Evolutionary conservation across 441 rosid species (phyloP), one percentile per base, ranked within the genome.

Genomic region (Bocquillonia castaneifolia): DNA sequence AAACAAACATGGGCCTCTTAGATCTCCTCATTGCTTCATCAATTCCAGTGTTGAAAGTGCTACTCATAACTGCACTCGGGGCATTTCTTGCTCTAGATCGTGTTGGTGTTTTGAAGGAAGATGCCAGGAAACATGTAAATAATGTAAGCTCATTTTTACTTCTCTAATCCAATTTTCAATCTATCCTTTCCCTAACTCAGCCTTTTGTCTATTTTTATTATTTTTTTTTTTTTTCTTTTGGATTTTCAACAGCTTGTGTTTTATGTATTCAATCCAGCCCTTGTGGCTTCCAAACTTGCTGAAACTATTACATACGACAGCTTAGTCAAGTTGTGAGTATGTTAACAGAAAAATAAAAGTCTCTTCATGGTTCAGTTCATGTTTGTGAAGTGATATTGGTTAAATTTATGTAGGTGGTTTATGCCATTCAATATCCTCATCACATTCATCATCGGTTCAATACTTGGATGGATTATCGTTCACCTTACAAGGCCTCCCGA

Each of bases 401-500:
- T 58, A 42, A 25, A 10, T 37, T 37, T 7, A 9, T 68, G 50
- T 69, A 88, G 97, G 85, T 92, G 96, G 98, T 90, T 92, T 80
- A 92, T 92, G 98, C 98, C 98, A 13, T 17, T 90, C 47, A 92
- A 90, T 74, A 71, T 88, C 52, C 86, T 92, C 48, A 77, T 92
- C 62, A 87, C 96, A 17, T 86, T 83, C 71, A 66, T 88, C 57
- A 62, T 86, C 29, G 96, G 96, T 15, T 90, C 96, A 8, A 10
- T 82, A 31, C 84, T 90, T 31, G 98, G 95, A 59, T 88, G 96
- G 98, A 52, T 87, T 29, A 83, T 92, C 66, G 79, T 87, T 63
- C 85, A 77, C 63, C 56, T 83, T 40, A 83, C 89, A 29, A 80
- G 83, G 73, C 84, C 93, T 71, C 93, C 96, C 54, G 42, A 71